Conservation (phyloP, 75 land plant species). For the Sequoiadendron giganteum region DNA sequence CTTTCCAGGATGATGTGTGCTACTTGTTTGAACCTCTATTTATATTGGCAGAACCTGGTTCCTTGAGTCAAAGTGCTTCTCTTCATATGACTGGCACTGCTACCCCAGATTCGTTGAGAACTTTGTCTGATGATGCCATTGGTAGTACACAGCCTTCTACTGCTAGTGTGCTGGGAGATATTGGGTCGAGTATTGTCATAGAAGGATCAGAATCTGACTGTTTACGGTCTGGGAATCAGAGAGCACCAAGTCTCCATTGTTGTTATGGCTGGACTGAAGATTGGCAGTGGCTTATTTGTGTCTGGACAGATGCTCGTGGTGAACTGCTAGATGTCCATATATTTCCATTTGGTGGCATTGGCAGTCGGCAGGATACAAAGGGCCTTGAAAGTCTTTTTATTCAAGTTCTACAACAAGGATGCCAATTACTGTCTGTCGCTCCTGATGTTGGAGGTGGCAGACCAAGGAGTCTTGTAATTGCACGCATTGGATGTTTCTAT, state of each 20-base stretch:
- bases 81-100: slow-evolving; percentile 22
- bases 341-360: slow-evolving; percentile 85
- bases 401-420: slow-evolving; percentile 90
- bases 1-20: slow-evolving; percentile 44
- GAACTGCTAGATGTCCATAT: slow-evolving; percentile 84
- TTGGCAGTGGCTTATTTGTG: slow-evolving; percentile 95
- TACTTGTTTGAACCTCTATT: slow-evolving; percentile 94
- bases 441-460: slow-evolving; percentile 47
- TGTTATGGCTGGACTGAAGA: slow-evolving; percentile 98
- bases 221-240: slow-evolving; percentile 32
- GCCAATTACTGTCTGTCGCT: slow-evolving; percentile 64
- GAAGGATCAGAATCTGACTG: slow-evolving; percentile 54
- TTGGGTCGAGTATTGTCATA: slow-evolving; percentile 28
- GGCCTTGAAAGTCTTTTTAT: slow-evolving; percentile 72
- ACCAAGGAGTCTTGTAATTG: slow-evolving; percentile 67
- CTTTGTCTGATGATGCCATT: slow-evolving; percentile 37
- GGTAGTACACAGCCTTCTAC: slow-evolving; percentile 39
- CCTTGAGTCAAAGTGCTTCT: slow-evolving; percentile 47
- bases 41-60: slow-evolving; percentile 84
- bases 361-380: slow-evolving; percentile 75
- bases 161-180: slow-evolving; percentile 35
- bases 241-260: slow-evolving; percentile 78
- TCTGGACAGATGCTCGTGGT: slow-evolving; percentile 98
- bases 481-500: slow-evolving; percentile 90
- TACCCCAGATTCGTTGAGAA: slow-evolving; percentile 30